A percentile compares a stretch with the other conserved stretches of the same genome.
Evolutionary conservation across 2,329 filamentous ascomycete species (phyloP).

Genomic region (Pleomassaria siparia): DNA sequence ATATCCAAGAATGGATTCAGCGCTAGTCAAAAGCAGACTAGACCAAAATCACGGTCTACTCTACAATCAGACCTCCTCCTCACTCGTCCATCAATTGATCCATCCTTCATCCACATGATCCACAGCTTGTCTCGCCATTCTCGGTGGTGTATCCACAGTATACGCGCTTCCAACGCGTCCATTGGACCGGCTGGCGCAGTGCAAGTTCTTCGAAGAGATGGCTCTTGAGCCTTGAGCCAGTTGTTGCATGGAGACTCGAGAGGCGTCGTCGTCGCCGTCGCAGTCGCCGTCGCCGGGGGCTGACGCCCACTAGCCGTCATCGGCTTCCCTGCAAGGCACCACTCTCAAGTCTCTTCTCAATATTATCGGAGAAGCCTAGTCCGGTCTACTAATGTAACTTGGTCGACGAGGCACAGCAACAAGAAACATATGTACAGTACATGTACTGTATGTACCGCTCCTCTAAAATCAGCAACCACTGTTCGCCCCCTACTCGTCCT

Average conservation of each 20-base stretch:
- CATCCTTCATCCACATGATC: not conserved
- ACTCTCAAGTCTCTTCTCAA: not conserved
- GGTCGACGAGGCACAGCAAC: conserved; percentile 11
- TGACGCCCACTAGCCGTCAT: not conserved
- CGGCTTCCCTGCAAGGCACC: conserved; percentile 6
- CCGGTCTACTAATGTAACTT: not conserved
- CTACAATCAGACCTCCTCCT: not conserved
- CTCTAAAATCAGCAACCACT: not conserved
- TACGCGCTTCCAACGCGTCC: conserved; percentile 10
- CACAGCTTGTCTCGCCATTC: conserved; percentile 1
- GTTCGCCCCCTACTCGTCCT: conserved; percentile 1
- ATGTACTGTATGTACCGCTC: too few species aligned
- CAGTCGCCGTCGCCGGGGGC: not conserved
- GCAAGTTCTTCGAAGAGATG: not conserved
- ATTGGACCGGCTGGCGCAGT: conserved; percentile 8
- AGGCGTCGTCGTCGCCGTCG: not conserved
- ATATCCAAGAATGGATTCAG: too few species aligned
- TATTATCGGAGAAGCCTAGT: conserved; percentile 11
- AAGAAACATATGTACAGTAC: too few species aligned
- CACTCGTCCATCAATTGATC: not conserved
- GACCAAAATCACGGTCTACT: not conserved
- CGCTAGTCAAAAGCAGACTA: not conserved
- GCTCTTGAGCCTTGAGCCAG: not conserved
- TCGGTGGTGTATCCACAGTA: not conserved
- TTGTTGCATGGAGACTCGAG: not conserved